phyloP scores from a whole-genome alignment of 1,284 basidiomycete species.

The Tylopilus sp. region DNA sequence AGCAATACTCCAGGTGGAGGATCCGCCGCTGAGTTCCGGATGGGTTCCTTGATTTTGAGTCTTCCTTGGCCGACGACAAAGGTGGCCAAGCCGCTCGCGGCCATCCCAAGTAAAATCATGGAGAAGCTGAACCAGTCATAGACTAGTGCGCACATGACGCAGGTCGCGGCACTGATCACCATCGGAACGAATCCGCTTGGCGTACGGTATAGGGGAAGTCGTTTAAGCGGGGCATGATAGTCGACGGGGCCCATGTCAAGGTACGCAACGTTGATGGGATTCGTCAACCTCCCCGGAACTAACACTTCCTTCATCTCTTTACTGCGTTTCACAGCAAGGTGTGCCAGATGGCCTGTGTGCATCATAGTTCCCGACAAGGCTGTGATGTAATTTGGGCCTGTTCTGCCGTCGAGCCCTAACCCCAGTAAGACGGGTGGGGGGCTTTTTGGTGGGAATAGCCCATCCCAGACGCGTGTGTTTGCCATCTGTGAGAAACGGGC shows the following conservation, averaged over 20 bases:
- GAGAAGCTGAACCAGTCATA: constrained; percentile 41
- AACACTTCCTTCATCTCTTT: constrained; percentile 13
- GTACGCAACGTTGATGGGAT: constrained; percentile 32
- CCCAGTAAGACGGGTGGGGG: constrained; percentile 29
- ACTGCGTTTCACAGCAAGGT: constrained; percentile 33
- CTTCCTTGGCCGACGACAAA: constrained; percentile 34
- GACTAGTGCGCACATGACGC: constrained; percentile 31
- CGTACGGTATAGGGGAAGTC: constrained; percentile 13
- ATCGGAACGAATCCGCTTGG: constrained; percentile 31
- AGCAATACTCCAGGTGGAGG: constrained; percentile 34
- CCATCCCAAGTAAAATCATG: constrained; percentile 43
- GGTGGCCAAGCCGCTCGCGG: constrained; percentile 40
- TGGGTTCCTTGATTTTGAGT: constrained; percentile 28
- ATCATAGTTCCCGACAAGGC: constrained; percentile 40
- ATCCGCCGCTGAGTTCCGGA: constrained; percentile 27
- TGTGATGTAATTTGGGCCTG: constrained; percentile 38
- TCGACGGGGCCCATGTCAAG: constrained; percentile 31
- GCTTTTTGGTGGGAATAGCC: constrained; percentile 27
- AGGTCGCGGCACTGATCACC: constrained; percentile 27
- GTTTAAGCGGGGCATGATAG: constrained; percentile 24
- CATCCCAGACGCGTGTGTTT: constrained; percentile 33
- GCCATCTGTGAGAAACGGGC: constrained; percentile 41
- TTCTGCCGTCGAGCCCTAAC: constrained; percentile 37
- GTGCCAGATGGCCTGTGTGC: constrained; percentile 38
- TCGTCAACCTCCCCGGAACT: constrained; percentile 33